These are phyloP conservation scores for Diaporthe nobilis DNA, from an alignment of 2,329 filamentous ascomycete species.

Conservation along the genomic window DNA sequence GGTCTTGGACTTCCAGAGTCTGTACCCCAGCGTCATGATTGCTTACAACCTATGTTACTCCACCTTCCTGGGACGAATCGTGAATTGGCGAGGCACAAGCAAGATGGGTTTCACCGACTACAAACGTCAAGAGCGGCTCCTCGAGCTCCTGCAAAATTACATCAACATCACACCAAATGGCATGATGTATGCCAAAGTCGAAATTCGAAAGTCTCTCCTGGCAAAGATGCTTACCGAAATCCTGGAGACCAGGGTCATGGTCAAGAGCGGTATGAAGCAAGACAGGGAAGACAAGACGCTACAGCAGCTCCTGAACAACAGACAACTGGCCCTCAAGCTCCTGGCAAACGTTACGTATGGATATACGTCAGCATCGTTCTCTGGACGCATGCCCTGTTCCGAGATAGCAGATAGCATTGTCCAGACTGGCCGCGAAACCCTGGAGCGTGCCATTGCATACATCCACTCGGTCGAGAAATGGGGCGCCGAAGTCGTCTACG, in stretches of 20 bases:
- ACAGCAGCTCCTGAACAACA: slow-evolving; percentile 90
- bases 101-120: slow-evolving; percentile 97
- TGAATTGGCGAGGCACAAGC: slow-evolving; percentile 88
- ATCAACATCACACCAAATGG: slow-evolving; percentile 96
- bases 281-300: slow-evolving; percentile 90
- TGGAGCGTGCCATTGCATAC: slow-evolving; percentile 92
- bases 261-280: slow-evolving; percentile 95
- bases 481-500: slow-evolving; percentile 97
- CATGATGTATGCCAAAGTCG: slow-evolving; percentile 91
- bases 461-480: slow-evolving; percentile 91
- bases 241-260: slow-evolving; percentile 95
- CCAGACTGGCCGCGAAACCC: slow-evolving; percentile 92
- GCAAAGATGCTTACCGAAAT: slow-evolving; percentile 98
- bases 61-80: slow-evolving; percentile 89
- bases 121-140: slow-evolving; percentile 79
- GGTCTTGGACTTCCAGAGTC: slow-evolving; percentile 94
- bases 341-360: slow-evolving; percentile 99
- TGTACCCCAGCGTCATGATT: slow-evolving; percentile 99
- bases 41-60: slow-evolving; percentile 99
- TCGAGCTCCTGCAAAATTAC: slow-evolving; percentile 84
- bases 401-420: slow-evolving; percentile 99
- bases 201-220: slow-evolving; percentile 89
- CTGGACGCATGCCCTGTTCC: slow-evolving; percentile 96
- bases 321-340: slow-evolving; percentile 93
- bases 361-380: slow-evolving; percentile 97